Percentiles rank a stretch among this genome's conserved stretches.
Conservation (phyloP, 305 asterid species). For the Fraxinus sp. region DNA sequence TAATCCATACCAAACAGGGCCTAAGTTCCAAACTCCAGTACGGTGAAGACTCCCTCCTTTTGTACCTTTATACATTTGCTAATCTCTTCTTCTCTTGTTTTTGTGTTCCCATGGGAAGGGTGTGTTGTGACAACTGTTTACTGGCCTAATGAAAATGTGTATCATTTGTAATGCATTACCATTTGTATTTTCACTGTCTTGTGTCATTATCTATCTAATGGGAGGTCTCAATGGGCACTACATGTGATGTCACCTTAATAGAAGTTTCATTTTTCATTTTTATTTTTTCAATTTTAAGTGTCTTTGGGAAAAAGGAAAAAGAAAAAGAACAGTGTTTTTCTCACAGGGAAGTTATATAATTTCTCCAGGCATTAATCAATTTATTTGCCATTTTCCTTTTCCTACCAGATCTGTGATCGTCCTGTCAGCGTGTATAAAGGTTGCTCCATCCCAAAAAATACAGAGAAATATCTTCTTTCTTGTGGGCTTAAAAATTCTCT, state of each 20-base stretch:
- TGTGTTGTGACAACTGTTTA: not conserved
- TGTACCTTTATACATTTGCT: not conserved
- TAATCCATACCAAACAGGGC: no score
- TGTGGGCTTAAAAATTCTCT: conserved; percentile 89
- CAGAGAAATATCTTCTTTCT: conserved; percentile 77
- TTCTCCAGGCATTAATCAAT: conserved; percentile 15
- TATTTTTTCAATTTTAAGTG: not conserved
- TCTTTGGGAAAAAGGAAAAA: not conserved
- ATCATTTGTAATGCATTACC: not conserved
- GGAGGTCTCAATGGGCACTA: not conserved
- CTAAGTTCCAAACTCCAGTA: not conserved
- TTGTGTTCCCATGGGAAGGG: not conserved
- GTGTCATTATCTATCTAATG: not conserved
- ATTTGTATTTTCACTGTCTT: not conserved
- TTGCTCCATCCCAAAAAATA: conserved; percentile 74
- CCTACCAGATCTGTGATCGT: conserved; percentile 74
- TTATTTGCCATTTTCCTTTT: conserved; percentile 20
- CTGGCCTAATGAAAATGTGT: not conserved
- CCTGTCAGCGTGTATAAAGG: conserved; percentile 94
- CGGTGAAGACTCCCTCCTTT: not conserved
- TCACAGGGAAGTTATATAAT: not conserved
- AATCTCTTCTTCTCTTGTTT: not conserved
- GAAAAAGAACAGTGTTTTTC: not conserved
- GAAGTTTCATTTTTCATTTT: not conserved
- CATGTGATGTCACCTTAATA: not conserved